Evolutionary conservation across 225 moss, liverwort and hornwort genomes (phyloP).

Genomic region (Lunularia cruciata): DNA sequence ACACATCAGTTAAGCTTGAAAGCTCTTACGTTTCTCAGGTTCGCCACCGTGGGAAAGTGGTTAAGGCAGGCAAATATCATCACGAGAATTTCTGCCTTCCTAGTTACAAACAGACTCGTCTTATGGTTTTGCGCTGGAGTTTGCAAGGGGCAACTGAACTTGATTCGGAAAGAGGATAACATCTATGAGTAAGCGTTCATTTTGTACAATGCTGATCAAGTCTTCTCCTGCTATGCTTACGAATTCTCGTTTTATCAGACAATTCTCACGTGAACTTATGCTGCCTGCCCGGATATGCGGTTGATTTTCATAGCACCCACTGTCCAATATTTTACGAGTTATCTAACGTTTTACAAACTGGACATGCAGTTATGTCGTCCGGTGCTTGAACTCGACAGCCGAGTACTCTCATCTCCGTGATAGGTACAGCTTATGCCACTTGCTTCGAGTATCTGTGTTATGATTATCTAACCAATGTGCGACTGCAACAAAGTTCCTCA

Average conservation of each 20-base stretch:
- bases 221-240: neutral
- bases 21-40: slow-evolving; percentile 47
- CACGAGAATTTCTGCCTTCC: slow-evolving; percentile 63
- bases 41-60: slow-evolving; percentile 93
- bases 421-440: slow-evolving; percentile 44
- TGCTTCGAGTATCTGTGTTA: neutral
- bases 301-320: too few relatives aligned
- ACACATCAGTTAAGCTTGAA: neutral
- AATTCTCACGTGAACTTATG: too few relatives aligned
- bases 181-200: slow-evolving; percentile 70
- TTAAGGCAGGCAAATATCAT: slow-evolving; percentile 78
- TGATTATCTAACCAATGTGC: too few relatives aligned
- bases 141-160: slow-evolving; percentile 87
- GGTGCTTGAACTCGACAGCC: slow-evolving; percentile 93
- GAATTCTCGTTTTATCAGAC: too few relatives aligned
- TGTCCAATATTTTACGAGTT: too few relatives aligned
- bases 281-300: too few relatives aligned
- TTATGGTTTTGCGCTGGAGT: slow-evolving; percentile 99
- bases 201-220: too few relatives aligned
- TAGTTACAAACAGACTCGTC: slow-evolving; percentile 86
- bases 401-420: slow-evolving; percentile 96
- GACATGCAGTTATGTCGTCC: slow-evolving; percentile 72
- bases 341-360: neutral
- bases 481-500: too few relatives aligned
- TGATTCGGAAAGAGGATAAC: slow-evolving; percentile 92